Base-by-base conservation (phyloP, 495 filamentous ascomycete genomes). In the Friedmanniomyces simplex region DNA sequence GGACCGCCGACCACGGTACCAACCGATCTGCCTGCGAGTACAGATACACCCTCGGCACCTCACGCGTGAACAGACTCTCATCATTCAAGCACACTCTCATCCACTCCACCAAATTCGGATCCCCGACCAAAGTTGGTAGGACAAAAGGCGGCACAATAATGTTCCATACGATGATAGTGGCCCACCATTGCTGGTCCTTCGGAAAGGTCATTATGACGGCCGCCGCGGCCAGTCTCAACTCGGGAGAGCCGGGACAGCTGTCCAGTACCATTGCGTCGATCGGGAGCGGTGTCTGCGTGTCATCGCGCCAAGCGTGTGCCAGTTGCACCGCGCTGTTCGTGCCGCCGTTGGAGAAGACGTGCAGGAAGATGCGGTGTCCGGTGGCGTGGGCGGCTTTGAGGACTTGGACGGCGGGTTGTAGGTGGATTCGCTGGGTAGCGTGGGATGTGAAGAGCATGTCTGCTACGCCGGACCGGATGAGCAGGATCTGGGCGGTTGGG, bases 321-420 rank as follows among this genome's bases (percentile, higher is more conserved):
- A 52, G 18, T 18, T 37, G 49, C 11, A 52, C 32, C 11, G 25
- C 49, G 10, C 25, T 52, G 10, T 32, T 20, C n/a, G 18, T 16
- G 11, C 49, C 49, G 30, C 49, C 49, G 21, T 52, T 52, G 3
- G 49, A 52, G 30, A 52, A 52, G 26, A 32, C 30, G 49, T 52
- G 49, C 16, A 52, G 49, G 2, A 52, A 20, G 25, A 52, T 52
- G 4, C 25, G 16, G n/a, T 52, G 25, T 14, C 21, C 32, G 5
- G 12, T 24, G 2, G 16, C 30, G 11, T 34, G 26, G 18, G 49
- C 49, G 30, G 26, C 32, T 34, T 20, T 4, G 18, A 52, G 30
- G n/a, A 52, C 30, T 10, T 52, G 25, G 2, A 52, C 30, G 21
- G 26, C 49, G 21, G 49, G 26, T 8, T 34, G 49, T 3, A 34